phyloP scores from a whole-genome alignment of 495 filamentous ascomycete species.

The Elaphomyces granulatus region DNA sequence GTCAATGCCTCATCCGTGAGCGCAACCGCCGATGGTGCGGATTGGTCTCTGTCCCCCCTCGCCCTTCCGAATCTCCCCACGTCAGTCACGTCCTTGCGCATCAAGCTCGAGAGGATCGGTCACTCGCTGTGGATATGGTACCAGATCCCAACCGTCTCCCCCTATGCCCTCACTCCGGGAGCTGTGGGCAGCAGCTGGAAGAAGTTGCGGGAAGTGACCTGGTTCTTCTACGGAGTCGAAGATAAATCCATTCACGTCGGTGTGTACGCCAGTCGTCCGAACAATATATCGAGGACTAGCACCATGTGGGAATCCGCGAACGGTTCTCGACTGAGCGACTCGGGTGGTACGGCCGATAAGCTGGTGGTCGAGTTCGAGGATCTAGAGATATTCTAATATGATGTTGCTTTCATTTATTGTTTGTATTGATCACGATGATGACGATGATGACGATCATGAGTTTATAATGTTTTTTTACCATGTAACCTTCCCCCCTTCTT shows the following conservation, averaged over 20 bases:
- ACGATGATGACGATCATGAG: too few species aligned
- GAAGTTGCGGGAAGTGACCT: slow-evolving; percentile 44
- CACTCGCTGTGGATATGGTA: slow-evolving; percentile 46
- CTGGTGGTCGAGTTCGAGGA: slow-evolving; percentile 44
- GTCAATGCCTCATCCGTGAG: slow-evolving; percentile 41
- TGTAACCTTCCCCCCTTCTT: too few species aligned
- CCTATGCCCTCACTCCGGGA: slow-evolving; percentile 23
- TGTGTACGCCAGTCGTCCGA: slow-evolving; percentile 42
- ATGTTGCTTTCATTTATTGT: too few species aligned
- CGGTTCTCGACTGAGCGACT: slow-evolving; percentile 18
- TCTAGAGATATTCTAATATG: slow-evolving; percentile 37
- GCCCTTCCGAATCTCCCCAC: slow-evolving; percentile 10
- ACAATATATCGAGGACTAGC: slow-evolving; percentile 17
- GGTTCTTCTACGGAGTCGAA: slow-evolving; percentile 47
- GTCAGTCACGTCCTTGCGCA: slow-evolving; percentile 30
- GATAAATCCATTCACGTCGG: slow-evolving; percentile 44
- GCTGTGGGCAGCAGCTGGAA: slow-evolving; percentile 36
- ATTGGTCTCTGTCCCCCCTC: slow-evolving; percentile 41
- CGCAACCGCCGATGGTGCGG: slow-evolving; percentile 41
- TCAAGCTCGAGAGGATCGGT: slow-evolving; percentile 45
- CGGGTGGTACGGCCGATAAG: slow-evolving; percentile 21
- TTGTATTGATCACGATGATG: too few species aligned
- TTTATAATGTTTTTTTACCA: too few species aligned
- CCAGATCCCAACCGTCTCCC: slow-evolving; percentile 27
- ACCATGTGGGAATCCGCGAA: slow-evolving; percentile 34